A percentile compares a stretch with the other conserved stretches of the same genome.
Evolutionary conservation across 192 early-diverging fungal species (phyloP).

Genomic region (Piromyces finnis): DNA sequence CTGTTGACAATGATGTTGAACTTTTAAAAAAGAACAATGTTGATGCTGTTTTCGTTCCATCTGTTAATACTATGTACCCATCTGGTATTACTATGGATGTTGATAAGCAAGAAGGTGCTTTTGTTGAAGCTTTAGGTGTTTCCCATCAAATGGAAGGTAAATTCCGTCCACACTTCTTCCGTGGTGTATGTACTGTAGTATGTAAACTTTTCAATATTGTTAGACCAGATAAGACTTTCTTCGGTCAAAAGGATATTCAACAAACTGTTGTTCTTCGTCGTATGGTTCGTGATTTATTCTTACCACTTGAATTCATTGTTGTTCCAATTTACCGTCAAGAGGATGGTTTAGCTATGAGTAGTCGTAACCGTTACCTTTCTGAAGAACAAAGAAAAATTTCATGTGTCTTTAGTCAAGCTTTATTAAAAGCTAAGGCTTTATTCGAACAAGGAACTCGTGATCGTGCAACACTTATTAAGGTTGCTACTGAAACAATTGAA

Average conservation of each 20-base stretch:
- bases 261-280: conserved; percentile 64
- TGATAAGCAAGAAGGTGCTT: conserved; percentile 60
- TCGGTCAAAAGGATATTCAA: conserved; percentile 96
- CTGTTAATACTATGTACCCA: conserved; percentile 84
- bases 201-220: conserved; percentile 82
- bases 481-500: conserved; percentile 12
- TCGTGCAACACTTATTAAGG: conserved; percentile 29
- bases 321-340: conserved; percentile 54
- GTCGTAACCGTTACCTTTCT: conserved; percentile 71
- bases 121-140: conserved; percentile 77
- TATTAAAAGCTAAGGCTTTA: conserved; percentile 8
- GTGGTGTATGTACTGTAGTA: conserved; percentile 90
- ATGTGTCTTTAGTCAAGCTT: conserved; percentile 50
- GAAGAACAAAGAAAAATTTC: conserved; percentile 47
- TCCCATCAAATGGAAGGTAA: conserved; percentile 88
- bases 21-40: conserved; percentile 29
- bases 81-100: conserved; percentile 70
- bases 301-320: conserved; percentile 55
- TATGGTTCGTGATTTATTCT: conserved; percentile 72
- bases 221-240: conserved; percentile 64
- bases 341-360: conserved; percentile 79
- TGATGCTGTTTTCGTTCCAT: conserved; percentile 39
- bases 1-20: conserved; percentile 54
- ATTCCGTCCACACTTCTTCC: conserved; percentile 86
- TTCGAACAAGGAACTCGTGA: conserved; percentile 1